phyloP scores from a whole-genome alignment of 2,329 filamentous ascomycete species.

The Neocatenulostroma microsporum region DNA sequence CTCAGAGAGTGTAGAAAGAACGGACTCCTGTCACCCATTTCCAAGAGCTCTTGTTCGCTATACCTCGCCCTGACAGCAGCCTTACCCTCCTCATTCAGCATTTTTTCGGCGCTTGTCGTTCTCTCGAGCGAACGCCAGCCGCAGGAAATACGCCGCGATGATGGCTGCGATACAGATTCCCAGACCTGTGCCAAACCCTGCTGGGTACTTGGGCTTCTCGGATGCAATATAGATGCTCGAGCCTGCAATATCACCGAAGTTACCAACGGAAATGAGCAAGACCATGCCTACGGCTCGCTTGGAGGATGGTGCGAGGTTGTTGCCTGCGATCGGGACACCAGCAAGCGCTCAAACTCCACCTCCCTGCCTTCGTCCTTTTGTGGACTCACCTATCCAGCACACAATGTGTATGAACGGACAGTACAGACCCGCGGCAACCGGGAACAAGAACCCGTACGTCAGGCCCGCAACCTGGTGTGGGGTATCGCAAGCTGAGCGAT shows the following conservation, averaged over 20 bases:
- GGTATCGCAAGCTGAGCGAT: constrained; percentile 40
- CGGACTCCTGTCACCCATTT: constrained; percentile 32
- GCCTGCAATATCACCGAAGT: constrained; percentile 50
- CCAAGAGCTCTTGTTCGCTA: constrained; percentile 28
- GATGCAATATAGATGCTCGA: constrained; percentile 55
- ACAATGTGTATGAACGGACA: constrained; percentile 40
- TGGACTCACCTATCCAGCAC: constrained; percentile 39
- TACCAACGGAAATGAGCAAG: constrained; percentile 45
- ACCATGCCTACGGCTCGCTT: constrained; percentile 45
- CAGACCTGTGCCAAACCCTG: constrained; percentile 36
- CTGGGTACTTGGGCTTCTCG: constrained; percentile 42
- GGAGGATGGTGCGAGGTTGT: constrained; percentile 46
- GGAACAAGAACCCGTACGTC: constrained; percentile 47
- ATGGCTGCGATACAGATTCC: constrained; percentile 16
- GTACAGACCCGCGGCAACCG: constrained; percentile 49
- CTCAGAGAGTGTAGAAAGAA: constrained; percentile 50
- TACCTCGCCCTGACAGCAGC: constrained; percentile 29
- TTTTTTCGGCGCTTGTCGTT: constrained; percentile 49
- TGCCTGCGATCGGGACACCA: too few species aligned
- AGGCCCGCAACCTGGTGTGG: constrained; percentile 32
- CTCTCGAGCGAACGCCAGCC: constrained; percentile 19
- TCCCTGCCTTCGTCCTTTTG: too few species aligned
- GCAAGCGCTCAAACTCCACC: too few species aligned
- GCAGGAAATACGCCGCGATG: constrained; percentile 17
- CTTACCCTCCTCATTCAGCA: constrained; percentile 25